Conservation (phyloP, 768 basidiomycete species). For the Hygrophoropsis aurantiaca region DNA sequence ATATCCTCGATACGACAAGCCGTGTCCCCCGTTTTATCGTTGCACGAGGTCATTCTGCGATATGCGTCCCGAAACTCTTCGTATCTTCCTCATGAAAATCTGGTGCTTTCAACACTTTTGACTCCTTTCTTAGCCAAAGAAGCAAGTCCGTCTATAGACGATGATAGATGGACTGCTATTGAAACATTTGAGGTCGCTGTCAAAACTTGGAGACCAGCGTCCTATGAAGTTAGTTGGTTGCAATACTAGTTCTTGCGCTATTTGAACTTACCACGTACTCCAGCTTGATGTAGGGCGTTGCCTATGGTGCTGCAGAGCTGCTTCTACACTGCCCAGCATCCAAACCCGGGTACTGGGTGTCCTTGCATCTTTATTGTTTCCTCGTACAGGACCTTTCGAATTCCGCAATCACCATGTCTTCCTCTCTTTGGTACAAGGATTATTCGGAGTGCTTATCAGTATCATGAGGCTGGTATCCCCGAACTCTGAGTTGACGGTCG, state of each 20-base stretch:
- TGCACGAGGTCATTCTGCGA: conserved; percentile 48
- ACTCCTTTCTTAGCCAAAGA: conserved; percentile 50
- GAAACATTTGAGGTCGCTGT: conserved; percentile 61
- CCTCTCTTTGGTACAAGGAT: conserved; percentile 49
- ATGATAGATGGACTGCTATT: conserved; percentile 55
- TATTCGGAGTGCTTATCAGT: conserved; percentile 50
- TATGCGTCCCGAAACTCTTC: conserved; percentile 32
- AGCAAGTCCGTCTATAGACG: conserved; percentile 36
- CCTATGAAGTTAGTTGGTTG: conserved; percentile 52
- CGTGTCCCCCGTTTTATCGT: conserved; percentile 41
- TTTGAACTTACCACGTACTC: conserved; percentile 21
- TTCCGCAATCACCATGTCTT: conserved; percentile 46
- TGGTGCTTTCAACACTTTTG: conserved; percentile 59
- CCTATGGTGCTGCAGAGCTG: conserved; percentile 72
- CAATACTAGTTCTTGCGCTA: no score
- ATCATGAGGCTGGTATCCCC: background rate
- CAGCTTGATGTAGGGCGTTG: conserved; percentile 56
- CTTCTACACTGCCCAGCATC: conserved; percentile 38
- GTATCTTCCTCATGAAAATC: conserved; percentile 53
- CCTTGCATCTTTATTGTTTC: conserved; percentile 47
- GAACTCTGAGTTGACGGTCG: conserved; percentile 31
- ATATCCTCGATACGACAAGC: conserved; percentile 29
- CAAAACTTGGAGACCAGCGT: conserved; percentile 55
- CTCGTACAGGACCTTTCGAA: conserved; percentile 41
- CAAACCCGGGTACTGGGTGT: conserved; percentile 51